Evolutionary conservation across 345 rosid species (phyloP).

Genomic region (Microcos paniculata): DNA sequence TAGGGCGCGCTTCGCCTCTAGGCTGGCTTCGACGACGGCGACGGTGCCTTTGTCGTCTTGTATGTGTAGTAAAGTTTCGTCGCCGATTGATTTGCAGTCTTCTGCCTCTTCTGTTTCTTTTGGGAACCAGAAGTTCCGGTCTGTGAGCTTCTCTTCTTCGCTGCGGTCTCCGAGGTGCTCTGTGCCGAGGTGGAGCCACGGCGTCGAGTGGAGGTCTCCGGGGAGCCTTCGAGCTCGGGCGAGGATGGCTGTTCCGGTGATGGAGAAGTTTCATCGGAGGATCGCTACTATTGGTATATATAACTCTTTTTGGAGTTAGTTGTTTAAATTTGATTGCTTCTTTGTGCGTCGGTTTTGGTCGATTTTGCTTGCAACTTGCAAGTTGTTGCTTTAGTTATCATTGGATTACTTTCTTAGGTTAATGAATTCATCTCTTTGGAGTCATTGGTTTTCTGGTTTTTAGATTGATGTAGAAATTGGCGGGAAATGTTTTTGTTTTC

Average conservation of each 20-base stretch:
- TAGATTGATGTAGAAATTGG: not conserved
- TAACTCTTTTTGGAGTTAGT: not conserved
- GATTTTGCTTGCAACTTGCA: not conserved
- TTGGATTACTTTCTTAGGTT: not conserved
- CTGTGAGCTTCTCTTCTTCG: slow-evolving; percentile 41
- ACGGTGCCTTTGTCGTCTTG: slow-evolving; percentile 19
- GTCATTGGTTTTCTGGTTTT: not conserved
- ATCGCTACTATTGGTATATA: slow-evolving; percentile 56
- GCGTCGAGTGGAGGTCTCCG: slow-evolving; percentile 37
- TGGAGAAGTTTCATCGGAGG: slow-evolving; percentile 51
- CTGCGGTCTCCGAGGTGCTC: slow-evolving; percentile 36
- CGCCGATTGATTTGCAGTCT: slow-evolving; percentile 14
- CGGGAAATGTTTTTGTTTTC: slow-evolving; percentile 2
- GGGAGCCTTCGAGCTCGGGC: slow-evolving; percentile 45
- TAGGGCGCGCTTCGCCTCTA: slow-evolving; percentile 35
- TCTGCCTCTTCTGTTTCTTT: slow-evolving; percentile 25
- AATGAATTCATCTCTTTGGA: not conserved
- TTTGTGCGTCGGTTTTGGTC: not conserved
- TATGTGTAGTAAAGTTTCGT: not conserved
- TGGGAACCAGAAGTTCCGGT: slow-evolving; percentile 28
- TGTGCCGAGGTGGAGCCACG: slow-evolving; percentile 41
- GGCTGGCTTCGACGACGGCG: slow-evolving; percentile 34
- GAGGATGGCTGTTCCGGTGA: slow-evolving; percentile 36
- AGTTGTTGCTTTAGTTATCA: not conserved
- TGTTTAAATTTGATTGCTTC: not conserved